Evolutionary conservation across 352 stramenopile species (phyloP).

Genomic region (Chrysophaeum taylorii): DNA sequence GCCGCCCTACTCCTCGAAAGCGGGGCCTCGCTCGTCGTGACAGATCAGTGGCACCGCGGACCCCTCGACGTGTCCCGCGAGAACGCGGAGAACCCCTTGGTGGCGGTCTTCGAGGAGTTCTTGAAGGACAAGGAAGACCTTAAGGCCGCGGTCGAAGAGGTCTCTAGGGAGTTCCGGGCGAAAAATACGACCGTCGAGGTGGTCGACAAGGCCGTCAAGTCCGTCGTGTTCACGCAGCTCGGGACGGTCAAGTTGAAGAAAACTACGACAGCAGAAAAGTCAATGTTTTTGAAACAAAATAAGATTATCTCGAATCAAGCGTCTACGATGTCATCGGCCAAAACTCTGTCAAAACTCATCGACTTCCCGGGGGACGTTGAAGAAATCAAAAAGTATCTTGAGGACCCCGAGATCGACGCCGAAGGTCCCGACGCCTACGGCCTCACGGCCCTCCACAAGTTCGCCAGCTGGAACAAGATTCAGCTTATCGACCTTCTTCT

Average conservation of each 20-base stretch:
- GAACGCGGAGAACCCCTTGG: slow-evolving; percentile 34
- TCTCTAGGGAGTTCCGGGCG: slow-evolving; percentile 1
- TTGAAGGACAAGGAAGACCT: slow-evolving; percentile 23
- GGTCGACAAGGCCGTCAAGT: slow-evolving; percentile 22
- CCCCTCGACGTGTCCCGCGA: slow-evolving; percentile 30
- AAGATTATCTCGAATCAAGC: slow-evolving; percentile 15
- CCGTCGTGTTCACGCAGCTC: slow-evolving; percentile 22
- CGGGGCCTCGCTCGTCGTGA: slow-evolving; percentile 25
- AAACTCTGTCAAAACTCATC: slow-evolving; percentile 34
- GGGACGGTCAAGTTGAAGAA: slow-evolving; percentile 35
- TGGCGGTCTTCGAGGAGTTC: slow-evolving; percentile 29
- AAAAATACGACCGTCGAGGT: background rate
- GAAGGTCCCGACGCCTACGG: slow-evolving; percentile 33
- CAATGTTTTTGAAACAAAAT: slow-evolving; percentile 32
- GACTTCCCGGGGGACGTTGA: slow-evolving; percentile 38
- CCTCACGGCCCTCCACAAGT: slow-evolving; percentile 40
- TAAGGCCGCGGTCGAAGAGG: slow-evolving; percentile 16
- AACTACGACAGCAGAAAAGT: slow-evolving; percentile 29
- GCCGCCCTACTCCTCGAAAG: slow-evolving; percentile 27
- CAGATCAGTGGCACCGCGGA: slow-evolving; percentile 30
- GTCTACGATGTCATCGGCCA: background rate
- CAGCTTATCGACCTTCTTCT: slow-evolving; percentile 35
- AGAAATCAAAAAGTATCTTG: slow-evolving; percentile 27
- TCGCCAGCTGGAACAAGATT: slow-evolving; percentile 38
- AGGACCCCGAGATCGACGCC: slow-evolving; percentile 26